phyloP scores from a whole-genome alignment of 2,329 filamentous ascomycete species.

The Thielaviopsis cerberus region DNA sequence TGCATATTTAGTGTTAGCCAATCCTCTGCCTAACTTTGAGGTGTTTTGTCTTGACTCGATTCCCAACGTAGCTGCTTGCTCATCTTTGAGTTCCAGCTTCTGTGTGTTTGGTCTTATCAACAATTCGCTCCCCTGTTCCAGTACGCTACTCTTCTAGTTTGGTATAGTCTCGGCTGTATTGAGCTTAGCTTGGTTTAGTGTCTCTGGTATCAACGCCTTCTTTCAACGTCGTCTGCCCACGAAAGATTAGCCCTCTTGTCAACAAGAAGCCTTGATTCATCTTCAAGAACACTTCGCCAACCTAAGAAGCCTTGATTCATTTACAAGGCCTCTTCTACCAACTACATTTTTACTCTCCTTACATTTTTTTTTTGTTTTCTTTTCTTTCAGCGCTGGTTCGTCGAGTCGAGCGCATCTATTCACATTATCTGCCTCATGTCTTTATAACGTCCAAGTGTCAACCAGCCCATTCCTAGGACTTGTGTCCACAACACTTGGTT shows the following conservation, averaged over 20 bases:
- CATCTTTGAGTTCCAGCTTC: neutral
- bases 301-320: neutral
- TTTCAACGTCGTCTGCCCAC: conserved; percentile 13
- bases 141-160: neutral
- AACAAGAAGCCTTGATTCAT: neutral
- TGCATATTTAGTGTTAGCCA: neutral
- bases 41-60: neutral
- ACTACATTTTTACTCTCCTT: neutral
- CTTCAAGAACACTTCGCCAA: neutral
- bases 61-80: neutral
- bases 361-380: conserved; percentile 2
- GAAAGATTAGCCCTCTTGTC: no score
- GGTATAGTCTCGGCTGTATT: neutral
- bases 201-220: conserved; percentile 20
- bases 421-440: conserved; percentile 3
- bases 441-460: conserved; percentile 8
- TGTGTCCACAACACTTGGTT: conserved; percentile 4
- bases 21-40: neutral
- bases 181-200: neutral
- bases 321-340: neutral
- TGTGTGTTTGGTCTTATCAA: neutral
- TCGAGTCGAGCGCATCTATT: conserved; percentile 3
- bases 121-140: neutral
- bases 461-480: neutral
- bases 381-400: conserved; percentile 4